Percentiles rank a stretch among this genome's conserved stretches.
phyloP scores from a whole-genome alignment of 2,329 filamentous ascomycete species.

The Coniella vitis region DNA sequence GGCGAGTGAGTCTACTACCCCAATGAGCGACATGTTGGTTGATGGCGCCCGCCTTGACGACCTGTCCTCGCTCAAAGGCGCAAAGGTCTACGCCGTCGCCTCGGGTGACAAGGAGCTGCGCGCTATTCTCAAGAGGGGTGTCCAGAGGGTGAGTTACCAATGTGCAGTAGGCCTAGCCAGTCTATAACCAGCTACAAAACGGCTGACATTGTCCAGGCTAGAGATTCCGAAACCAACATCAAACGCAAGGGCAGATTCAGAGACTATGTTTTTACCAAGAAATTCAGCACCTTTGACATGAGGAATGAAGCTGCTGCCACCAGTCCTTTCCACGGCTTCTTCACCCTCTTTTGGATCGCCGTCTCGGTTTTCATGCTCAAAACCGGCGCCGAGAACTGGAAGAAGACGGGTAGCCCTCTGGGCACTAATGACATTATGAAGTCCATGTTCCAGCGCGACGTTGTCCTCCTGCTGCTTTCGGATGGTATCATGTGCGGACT shows the following conservation, averaged over 20 bases:
- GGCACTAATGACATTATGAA: conserved; percentile 66
- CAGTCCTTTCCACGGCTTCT: conserved; percentile 73
- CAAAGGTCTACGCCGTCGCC: conserved; percentile 21
- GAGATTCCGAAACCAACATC: conserved; percentile 8
- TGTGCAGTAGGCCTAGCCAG: not conserved
- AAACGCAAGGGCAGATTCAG: conserved; percentile 30
- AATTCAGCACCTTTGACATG: conserved; percentile 68
- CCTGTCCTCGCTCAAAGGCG: conserved; percentile 9
- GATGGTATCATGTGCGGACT: conserved; percentile 63
- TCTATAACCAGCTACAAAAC: conserved; percentile 16
- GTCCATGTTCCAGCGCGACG: conserved; percentile 53
- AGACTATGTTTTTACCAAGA: conserved; percentile 63
- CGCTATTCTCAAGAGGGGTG: conserved; percentile 28
- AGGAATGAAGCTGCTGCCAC: conserved; percentile 58
- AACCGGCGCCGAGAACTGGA: conserved; percentile 63
- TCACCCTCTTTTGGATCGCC: conserved; percentile 70
- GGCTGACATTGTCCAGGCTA: conserved; percentile 5
- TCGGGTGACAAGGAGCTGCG: conserved; percentile 33
- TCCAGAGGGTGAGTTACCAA: conserved; percentile 21
- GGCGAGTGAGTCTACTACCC: conserved; percentile 8
- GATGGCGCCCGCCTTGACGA: conserved; percentile 14
- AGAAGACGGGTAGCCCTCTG: conserved; percentile 58
- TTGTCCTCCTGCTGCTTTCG: conserved; percentile 50
- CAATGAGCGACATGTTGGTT: conserved; percentile 12
- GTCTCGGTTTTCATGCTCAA: conserved; percentile 60